Evolutionary conservation across 169 alveolate genomes (phyloP), one percentile per base, ranked within the genome.

Genomic region (Eimeria maxima): DNA sequence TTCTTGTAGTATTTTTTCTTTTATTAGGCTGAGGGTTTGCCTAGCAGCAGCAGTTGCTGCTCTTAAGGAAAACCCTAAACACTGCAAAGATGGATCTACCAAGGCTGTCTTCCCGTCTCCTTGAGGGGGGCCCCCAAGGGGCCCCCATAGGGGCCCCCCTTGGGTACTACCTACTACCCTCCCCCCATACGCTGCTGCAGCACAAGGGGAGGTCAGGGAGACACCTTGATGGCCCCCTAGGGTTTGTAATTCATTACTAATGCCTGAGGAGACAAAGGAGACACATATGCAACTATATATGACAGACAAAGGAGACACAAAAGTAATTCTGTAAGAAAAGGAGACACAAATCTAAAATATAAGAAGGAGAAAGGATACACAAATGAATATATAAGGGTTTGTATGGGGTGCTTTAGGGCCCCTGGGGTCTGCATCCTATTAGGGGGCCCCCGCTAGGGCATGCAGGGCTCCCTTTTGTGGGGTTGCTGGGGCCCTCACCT

Each of bases 61-160:
- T 63, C 90, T 33, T 3, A 80, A 22, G 5, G 90, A 33, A 80
- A 80, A 80, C 69, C 90, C 90, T 18, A 80, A 63, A 22, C 90
- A 47, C 71, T 80, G 90, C 90, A 80, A 71, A 8, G 71, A 45
- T 44, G 90, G 71, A 69, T 80, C 90, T 1, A 80, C 53, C 24
- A 80, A 45, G 24, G 65, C 29, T 11, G 45, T 16, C 44, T 33
- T 29, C 81, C 13, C 81, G 13, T 38, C 81, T 71, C 53, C 27
- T 71, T 2, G 50, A 24, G 45, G 44, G 90, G 71, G 55, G 50
- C 67, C 67, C 67, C 67, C 67, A 18, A 57, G 67, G 22, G 67
- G 67, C 67, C 67, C 67, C 67, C 67, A 42, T 33, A 27, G 65
- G 90, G 50, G 90, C 24, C 63, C 57, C 57, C 87, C 87, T 4